These are phyloP conservation scores for Paramecium pentaurelia DNA, from an alignment of 73 alveolate genomes.

Conservation along the genomic window DNA sequence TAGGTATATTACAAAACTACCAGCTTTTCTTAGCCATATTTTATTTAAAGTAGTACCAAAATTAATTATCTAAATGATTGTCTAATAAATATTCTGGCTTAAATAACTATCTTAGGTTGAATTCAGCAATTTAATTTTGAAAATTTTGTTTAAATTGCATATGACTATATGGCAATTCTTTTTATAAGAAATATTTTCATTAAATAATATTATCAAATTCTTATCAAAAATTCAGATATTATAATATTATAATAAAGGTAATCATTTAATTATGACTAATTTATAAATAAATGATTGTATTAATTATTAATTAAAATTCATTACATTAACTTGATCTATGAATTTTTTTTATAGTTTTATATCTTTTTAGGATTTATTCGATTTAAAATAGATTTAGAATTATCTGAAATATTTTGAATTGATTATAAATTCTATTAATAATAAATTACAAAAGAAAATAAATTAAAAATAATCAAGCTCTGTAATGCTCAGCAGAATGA, in stretches of 20 bases:
- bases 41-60: too few relatives aligned
- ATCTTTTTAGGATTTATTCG: too few relatives aligned
- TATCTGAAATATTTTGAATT: too few relatives aligned
- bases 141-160: background rate
- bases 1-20: too few relatives aligned
- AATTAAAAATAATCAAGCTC: background rate
- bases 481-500: background rate
- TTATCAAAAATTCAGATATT: conserved; percentile 22
- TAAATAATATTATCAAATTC: conserved; percentile 64
- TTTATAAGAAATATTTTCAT: conserved; percentile 56
- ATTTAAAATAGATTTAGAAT: too few relatives aligned
- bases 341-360: too few relatives aligned
- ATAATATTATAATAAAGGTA: conserved; percentile 84
- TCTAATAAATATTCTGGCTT: conserved; percentile 60
- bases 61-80: too few relatives aligned
- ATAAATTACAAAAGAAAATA: background rate
- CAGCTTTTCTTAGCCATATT: too few relatives aligned
- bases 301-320: too few relatives aligned
- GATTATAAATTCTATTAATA: background rate
- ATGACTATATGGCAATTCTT: background rate
- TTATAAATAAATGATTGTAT: conserved; percentile 28
- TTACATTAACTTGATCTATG: too few relatives aligned
- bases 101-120: conserved; percentile 4
- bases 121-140: conserved; percentile 39
- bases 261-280: conserved; percentile 57